Percentiles rank a stretch among this genome's conserved stretches.
Conservation (phyloP, 2,329 filamentous ascomycete species). For the Penicillium sp. region DNA sequence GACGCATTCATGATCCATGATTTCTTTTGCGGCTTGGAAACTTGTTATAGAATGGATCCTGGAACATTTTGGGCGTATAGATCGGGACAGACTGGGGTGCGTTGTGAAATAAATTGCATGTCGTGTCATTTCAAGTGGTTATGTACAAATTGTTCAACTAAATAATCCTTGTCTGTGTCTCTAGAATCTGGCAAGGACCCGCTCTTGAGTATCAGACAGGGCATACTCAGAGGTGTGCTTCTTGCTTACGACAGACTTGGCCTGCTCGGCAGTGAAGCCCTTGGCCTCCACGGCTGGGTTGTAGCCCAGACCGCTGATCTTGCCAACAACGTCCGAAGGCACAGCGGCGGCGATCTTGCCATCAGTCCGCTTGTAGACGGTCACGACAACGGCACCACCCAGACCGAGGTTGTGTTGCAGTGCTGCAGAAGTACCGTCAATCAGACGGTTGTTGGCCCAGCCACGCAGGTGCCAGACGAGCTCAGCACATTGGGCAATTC, state of each 20-base stretch:
- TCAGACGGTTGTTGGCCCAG: slow-evolving; percentile 87
- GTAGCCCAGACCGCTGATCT: slow-evolving; percentile 71
- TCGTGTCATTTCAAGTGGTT: neutral
- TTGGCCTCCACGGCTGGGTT: slow-evolving; percentile 88
- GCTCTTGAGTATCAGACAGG: slow-evolving; percentile 68
- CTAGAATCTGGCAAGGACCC: slow-evolving; percentile 68
- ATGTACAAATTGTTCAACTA: slow-evolving; percentile 15
- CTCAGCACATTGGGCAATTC: slow-evolving; percentile 93
- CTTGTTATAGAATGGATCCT: neutral
- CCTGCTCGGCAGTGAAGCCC: slow-evolving; percentile 78
- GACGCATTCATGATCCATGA: slow-evolving; percentile 26
- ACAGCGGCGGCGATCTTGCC: slow-evolving; percentile 62
- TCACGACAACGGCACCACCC: slow-evolving; percentile 85
- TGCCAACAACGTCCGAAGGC: slow-evolving; percentile 62
- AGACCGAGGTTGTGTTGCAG: slow-evolving; percentile 92
- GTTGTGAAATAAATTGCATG: slow-evolving; percentile 1
- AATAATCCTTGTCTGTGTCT: neutral
- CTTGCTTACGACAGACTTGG: slow-evolving; percentile 66
- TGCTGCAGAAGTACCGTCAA: slow-evolving; percentile 66
- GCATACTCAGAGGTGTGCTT: slow-evolving; percentile 70
- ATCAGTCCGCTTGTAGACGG: slow-evolving; percentile 83
- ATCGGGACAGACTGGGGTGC: neutral
- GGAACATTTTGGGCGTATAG: neutral
- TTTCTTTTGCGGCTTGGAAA: neutral
- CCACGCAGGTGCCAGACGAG: slow-evolving; percentile 92